Percentiles rank a stretch among this genome's conserved stretches.
Evolutionary conservation across 202 grass and related monocot genomes (phyloP).

Genomic region (Musa balbisiana): DNA sequence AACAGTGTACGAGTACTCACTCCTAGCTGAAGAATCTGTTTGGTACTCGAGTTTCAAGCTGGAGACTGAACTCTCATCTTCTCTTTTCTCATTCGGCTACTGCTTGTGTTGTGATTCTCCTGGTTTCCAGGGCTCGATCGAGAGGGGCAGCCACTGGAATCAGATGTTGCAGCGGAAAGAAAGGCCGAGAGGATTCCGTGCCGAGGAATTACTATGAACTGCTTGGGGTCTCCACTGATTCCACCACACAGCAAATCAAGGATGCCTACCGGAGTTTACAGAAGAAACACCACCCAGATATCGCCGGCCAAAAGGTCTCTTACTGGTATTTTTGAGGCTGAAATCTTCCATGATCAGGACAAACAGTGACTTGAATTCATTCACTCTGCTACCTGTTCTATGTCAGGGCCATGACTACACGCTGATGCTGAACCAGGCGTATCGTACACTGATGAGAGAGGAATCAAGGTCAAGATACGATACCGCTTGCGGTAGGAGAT

Average conservation of each 20-base stretch:
- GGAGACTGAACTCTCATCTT: too few relatives aligned
- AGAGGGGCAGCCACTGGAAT: slow-evolving; percentile 5
- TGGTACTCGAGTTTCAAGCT: too few relatives aligned
- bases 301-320: slow-evolving; percentile 46
- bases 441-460: slow-evolving; percentile 36
- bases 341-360: slow-evolving; percentile 10
- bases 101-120: too few relatives aligned
- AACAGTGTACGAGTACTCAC: too few relatives aligned
- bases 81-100: too few relatives aligned
- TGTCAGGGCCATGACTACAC: slow-evolving; percentile 41
- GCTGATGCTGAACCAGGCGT: slow-evolving; percentile 55
- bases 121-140: too few relatives aligned
- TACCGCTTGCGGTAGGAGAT: slow-evolving; percentile 15
- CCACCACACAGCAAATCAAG: slow-evolving; percentile 48
- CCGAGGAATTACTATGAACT: slow-evolving; percentile 40
- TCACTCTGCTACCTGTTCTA: too few relatives aligned
- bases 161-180: slow-evolving; percentile 41
- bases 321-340: slow-evolving; percentile 5
- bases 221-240: slow-evolving; percentile 41
- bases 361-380: neutral
- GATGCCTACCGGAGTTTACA: slow-evolving; percentile 69
- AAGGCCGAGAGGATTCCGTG: slow-evolving; percentile 5
- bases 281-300: slow-evolving; percentile 71
- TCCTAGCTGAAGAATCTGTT: too few relatives aligned
- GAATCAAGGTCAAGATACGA: slow-evolving; percentile 13